Evolutionary conservation across 139 green algal genomes (phyloP), one percentile per base, ranked within the genome.

Genomic region (Closterium sp.): DNA sequence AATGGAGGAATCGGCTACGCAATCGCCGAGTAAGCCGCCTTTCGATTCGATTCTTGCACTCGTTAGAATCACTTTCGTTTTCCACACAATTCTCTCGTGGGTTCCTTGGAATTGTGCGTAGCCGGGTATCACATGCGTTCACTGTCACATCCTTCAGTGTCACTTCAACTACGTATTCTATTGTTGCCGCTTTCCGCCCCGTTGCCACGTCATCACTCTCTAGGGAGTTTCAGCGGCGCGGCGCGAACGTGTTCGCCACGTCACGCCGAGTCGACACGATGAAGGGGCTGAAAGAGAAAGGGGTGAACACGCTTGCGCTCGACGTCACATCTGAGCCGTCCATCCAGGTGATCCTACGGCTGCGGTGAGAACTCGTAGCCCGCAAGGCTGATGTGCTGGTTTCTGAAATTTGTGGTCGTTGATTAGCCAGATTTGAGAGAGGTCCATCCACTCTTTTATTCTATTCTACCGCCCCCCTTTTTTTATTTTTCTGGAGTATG

Each of bases 241-340:
- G 50, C 1, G 50, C 50, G 13, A 73, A 73, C 38, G 89, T 91
- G 29, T 91, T 88, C 31, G 89, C 89, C 28, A 88, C 89, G 30
- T 34, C 89, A 38, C 89, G 89, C 29, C 89, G 89, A 17, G 22
- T 91, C 6, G 89, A 91, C 30, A 38, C 34, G 24, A 91, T 91
- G 89, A 31, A 29, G n/a, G 88, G 88, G 19, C 88, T 90, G 1
- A 30, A 30, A 9, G 88, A 90, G 88, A 30, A 73, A 29, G 88
- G 88, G n/a, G 86, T 90, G 30, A 1, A 90, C 88, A 90, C 45
- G n/a, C 45, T 90, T 1, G 1, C 38, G 10, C 88, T 90, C 88
- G 88, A 90, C 88, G 88, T 90, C n/a, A 90, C 88, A 31, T 90
- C 88, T 30, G n/a, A 29, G n/a, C 88, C 88, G n/a, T 86, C 88